Base-by-base conservation (phyloP, 352 stramenopile genomes). In the Blastocystis sp. region DNA sequence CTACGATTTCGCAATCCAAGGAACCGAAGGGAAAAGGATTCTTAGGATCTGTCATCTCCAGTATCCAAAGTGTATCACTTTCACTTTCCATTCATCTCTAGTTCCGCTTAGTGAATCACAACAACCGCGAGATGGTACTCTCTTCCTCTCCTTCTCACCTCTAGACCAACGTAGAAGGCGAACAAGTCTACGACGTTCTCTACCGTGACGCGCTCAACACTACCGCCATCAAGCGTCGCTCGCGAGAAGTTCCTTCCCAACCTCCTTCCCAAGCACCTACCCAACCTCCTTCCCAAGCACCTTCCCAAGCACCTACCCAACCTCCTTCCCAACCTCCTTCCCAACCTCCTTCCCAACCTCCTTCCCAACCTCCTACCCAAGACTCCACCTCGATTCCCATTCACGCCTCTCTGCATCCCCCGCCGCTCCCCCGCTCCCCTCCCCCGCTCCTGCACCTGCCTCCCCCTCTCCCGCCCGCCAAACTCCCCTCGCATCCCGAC, bases 61-160 rank as follows among this genome's bases (percentile, higher is more conserved):
- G n/a, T 63, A 18, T 81, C 38, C 44, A 63, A 64, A 32, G 21
- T 29, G 69, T 81, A 61, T 7, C 4, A 16, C 2, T 44, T 63
- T 49, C 27, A 38, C 9, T 21, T 64, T 2, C 9, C n/a, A n/a
- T n/a, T 81, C 48, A 81, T 16, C 1, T 8, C 0, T 64, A 81
- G 69, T 63, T 81, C 32, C 69, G 48, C 18, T 51, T 81, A n/a
- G 24, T 40, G 9, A 61, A 64, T n/a, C 69, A 81, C 29, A 14
- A 4, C 40, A 21, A 27, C n/a, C 34, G 16, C 18, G 69, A 81
- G 27, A 11, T 64, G 9, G 69, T 81, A 64, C 46, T 63, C 1
- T 16, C 21, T 42, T 75, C 24, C 8, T 38, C 7, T 32, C 14
- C 11, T 48, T 27, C 6, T 81, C 21, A 48, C 0, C 7, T 51